These are phyloP conservation scores for Podaxis mareebaensis DNA, from an alignment of 768 basidiomycete species.

Conservation along the genomic window DNA sequence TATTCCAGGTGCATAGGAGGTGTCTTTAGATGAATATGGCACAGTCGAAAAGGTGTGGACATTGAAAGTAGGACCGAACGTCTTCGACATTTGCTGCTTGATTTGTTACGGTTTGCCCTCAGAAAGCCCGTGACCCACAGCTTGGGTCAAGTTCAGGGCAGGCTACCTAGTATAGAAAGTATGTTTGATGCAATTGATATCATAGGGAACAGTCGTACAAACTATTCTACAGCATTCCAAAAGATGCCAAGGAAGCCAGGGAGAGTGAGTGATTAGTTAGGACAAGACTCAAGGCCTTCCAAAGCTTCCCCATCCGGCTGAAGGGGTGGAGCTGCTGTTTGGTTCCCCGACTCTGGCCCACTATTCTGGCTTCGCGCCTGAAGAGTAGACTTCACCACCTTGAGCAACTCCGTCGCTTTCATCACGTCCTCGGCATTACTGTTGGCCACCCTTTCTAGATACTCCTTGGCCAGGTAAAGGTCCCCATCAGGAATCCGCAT, in stretches of 20 bases:
- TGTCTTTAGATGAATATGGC: constrained; percentile 21
- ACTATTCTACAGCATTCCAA: background rate
- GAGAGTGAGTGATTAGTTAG: background rate
- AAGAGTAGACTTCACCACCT: constrained; percentile 47
- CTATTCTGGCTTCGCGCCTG: constrained; percentile 25
- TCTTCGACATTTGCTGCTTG: constrained; percentile 43
- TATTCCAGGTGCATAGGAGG: constrained; percentile 11
- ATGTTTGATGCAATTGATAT: background rate
- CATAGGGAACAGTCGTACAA: background rate
- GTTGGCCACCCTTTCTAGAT: constrained; percentile 68
- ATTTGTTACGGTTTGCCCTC: constrained; percentile 40
- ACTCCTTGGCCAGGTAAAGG: constrained; percentile 68
- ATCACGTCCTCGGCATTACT: constrained; percentile 85
- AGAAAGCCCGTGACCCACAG: constrained; percentile 37
- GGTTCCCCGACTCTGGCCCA: constrained; percentile 16
- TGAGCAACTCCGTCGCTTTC: constrained; percentile 71
- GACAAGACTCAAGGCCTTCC: background rate
- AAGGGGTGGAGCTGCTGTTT: background rate
- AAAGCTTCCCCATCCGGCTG: background rate
- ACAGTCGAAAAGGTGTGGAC: constrained; percentile 26
- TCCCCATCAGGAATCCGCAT: constrained; percentile 63
- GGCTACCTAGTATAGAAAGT: constrained; percentile 21
- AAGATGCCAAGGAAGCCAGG: background rate
- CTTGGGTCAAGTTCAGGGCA: constrained; percentile 36
- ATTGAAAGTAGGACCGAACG: constrained; percentile 27